phyloP scores from a whole-genome alignment of 345 rosid species.

The Pistacia vera region DNA sequence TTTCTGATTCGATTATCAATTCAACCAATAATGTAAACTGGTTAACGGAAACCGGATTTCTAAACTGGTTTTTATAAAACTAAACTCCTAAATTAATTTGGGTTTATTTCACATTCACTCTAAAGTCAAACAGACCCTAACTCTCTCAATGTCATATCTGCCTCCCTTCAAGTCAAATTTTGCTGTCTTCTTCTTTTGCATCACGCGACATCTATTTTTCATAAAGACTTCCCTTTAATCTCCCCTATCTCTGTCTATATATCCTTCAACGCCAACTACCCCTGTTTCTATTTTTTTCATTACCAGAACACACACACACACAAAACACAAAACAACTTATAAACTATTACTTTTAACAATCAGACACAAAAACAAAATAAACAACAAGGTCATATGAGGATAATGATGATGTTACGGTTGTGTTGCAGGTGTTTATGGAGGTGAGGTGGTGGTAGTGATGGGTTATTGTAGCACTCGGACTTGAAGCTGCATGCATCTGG shows the following conservation, averaged over 20 bases:
- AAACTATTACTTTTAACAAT: not conserved
- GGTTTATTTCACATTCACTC: too few relatives aligned
- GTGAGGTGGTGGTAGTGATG: constrained; percentile 61
- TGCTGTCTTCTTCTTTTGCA: constrained; percentile 29
- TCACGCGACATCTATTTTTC: constrained; percentile 52
- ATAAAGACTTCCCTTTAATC: constrained; percentile 7
- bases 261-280: not conserved
- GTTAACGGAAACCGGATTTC: too few relatives aligned
- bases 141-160: too few relatives aligned
- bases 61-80: too few relatives aligned
- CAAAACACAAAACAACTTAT: not conserved
- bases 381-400: not conserved
- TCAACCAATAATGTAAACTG: too few relatives aligned
- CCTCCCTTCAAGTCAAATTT: too few relatives aligned
- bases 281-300: too few relatives aligned
- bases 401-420: constrained; percentile 59
- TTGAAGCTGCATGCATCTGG: constrained; percentile 84
- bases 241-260: not conserved
- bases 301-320: not conserved
- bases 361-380: not conserved
- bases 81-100: too few relatives aligned
- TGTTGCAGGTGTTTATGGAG: constrained; percentile 67
- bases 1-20: too few relatives aligned
- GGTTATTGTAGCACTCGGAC: constrained; percentile 80
- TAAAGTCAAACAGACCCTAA: too few relatives aligned